These are phyloP conservation scores for Lantana camara DNA, from an alignment of 257 asterid species.

Conservation along the genomic window DNA sequence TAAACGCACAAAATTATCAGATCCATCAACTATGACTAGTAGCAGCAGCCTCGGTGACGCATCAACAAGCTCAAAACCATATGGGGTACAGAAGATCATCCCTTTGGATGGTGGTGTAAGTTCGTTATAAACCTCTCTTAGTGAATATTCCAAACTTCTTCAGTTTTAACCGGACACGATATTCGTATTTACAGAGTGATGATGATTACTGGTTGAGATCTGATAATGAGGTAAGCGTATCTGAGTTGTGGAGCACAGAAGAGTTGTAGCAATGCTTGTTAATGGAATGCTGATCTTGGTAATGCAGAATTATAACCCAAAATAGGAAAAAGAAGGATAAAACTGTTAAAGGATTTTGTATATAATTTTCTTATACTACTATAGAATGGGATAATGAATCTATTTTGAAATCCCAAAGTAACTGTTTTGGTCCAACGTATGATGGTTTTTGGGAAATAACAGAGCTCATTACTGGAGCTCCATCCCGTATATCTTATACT, in stretches of 20 bases:
- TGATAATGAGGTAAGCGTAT: slow-evolving; percentile 44
- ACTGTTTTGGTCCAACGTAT: neutral
- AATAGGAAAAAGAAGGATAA: slow-evolving; percentile 8
- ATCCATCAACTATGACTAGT: slow-evolving; percentile 32
- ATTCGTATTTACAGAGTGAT: slow-evolving; percentile 46
- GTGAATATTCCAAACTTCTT: neutral
- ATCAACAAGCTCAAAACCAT: slow-evolving; percentile 30
- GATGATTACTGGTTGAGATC: slow-evolving; percentile 80
- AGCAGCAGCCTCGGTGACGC: slow-evolving; percentile 32
- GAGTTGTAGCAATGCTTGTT: slow-evolving; percentile 22
- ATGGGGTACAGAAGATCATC: slow-evolving; percentile 55
- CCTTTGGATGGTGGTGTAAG: slow-evolving; percentile 65
- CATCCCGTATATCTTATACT: slow-evolving; percentile 12
- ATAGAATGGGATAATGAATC: neutral
- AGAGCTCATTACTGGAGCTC: slow-evolving; percentile 19
- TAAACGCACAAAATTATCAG: slow-evolving; percentile 43
- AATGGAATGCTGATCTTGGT: slow-evolving; percentile 13
- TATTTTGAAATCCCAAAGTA: slow-evolving; percentile 17
- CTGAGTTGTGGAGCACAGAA: slow-evolving; percentile 64
- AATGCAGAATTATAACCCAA: slow-evolving; percentile 16
- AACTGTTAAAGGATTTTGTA: slow-evolving; percentile 12
- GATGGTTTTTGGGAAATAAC: slow-evolving; percentile 32
- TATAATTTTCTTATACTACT: slow-evolving; percentile 21
- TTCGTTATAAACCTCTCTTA: slow-evolving; percentile 11
- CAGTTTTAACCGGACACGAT: neutral